Percentiles rank a stretch among this genome's conserved stretches.
Evolutionary conservation across 805 yeast genomes (phyloP).

Genomic region (Cyberlindnera xishuangbannaensis): DNA sequence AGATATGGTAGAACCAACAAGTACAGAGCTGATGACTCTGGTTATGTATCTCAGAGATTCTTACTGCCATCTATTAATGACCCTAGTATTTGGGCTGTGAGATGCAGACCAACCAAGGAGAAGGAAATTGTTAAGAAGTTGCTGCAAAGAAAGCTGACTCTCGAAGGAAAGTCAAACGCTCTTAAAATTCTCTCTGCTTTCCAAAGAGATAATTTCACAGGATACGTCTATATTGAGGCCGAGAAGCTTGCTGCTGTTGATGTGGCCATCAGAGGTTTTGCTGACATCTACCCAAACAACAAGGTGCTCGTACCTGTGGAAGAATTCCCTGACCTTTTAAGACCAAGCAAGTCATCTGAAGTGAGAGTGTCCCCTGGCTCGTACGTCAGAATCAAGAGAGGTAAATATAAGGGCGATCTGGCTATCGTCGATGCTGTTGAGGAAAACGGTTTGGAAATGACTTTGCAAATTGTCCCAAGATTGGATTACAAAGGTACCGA

Average conservation of each 20-base stretch:
- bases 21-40: conserved; percentile 76
- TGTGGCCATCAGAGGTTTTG: conserved; percentile 82
- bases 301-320: conserved; percentile 89
- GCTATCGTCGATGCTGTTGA: conserved; percentile 91
- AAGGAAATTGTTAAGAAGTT: conserved; percentile 83
- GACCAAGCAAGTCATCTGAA: conserved; percentile 84
- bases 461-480: conserved; percentile 88
- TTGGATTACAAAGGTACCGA: conserved; percentile 77
- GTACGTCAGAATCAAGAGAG: conserved; percentile 85
- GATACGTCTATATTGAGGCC: conserved; percentile 92
- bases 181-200: conserved; percentile 83
- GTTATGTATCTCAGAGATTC: conserved; percentile 87
- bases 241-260: conserved; percentile 88
- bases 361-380: conserved; percentile 87
- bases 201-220: conserved; percentile 89
- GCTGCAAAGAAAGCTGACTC: conserved; percentile 74
- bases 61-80: conserved; percentile 93
- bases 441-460: conserved; percentile 93
- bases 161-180: conserved; percentile 70
- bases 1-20: conserved; percentile 85
- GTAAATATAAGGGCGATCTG: conserved; percentile 87
- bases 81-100: conserved; percentile 92
- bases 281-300: conserved; percentile 69
- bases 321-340: conserved; percentile 88
- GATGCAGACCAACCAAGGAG: conserved; percentile 91